Evolutionary conservation across 768 basidiomycete genomes (phyloP), one percentile per base, ranked within the genome.

Genomic region (Lactifluus pinguis): DNA sequence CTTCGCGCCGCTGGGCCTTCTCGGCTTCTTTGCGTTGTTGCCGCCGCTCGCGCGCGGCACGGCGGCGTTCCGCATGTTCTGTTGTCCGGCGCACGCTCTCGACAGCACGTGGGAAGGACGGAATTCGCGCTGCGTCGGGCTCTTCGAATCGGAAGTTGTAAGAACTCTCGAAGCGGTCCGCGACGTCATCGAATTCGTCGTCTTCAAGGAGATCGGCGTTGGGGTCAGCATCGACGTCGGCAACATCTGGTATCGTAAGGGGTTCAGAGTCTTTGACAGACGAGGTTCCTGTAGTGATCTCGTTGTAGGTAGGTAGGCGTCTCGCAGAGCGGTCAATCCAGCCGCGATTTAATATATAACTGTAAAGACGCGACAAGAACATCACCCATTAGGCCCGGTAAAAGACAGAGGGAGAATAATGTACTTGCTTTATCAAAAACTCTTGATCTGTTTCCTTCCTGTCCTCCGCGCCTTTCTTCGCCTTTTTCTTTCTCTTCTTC

Each of bases 131-230:
- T 2, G 85, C 85, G 34, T 82, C 83, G 39, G 91, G 89, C 73
- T 99, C 95, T 72, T 99, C 95, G 71, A 92, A 99, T 55, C 97
- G 85, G 76, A 97, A 97, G 72, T 98, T 98, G 75, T 98, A 99
- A 15, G 89, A 89, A n/a, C 83, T 84, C 75, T 99, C 97, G 65
- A 98, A 99, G 48, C 83, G 83, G 32, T 97, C 95, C 6, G 85
- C 89, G 63, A 90, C 84, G 48, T 95, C 92, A 56, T 97, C 93
- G 67, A 97, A 97, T 17, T 89, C 81, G 39, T 86, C 83, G 10
- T 86, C 82, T 9, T 78, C 72, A 1, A 76, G 74, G 0, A 69
- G 70, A 14, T 64, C 68, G 15, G 9, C 45, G 29, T 68, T 70
- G 49, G 70, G 73, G 6, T 69, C 62, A 2, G 38, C 64, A 34